Evolutionary conservation across 805 yeast species (phyloP), one percentile per base, ranked within the genome.

Genomic region (Vanderwaltozyma verrucispora): DNA sequence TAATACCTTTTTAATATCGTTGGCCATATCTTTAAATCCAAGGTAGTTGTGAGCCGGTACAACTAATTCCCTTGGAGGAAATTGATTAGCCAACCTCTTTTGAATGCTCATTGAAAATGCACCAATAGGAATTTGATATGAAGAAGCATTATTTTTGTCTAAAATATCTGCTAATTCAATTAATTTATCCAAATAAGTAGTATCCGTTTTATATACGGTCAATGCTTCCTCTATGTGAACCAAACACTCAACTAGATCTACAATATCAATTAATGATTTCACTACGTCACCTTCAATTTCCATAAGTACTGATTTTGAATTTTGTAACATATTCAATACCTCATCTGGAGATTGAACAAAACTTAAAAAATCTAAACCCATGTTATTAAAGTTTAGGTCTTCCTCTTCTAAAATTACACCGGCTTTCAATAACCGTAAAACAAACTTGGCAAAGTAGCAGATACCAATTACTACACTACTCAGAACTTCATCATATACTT

Each of bases 331-430:
- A 0, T 32, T 25, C 5, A 49, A 3, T 3, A 64, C 38, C n/a
- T 41, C 47, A 10, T 42, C 42, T 3, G 54, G 38, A 2, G 35
- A 41, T 14, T 56, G 44, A 13, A 49, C 33, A 24, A 35, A 36
- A 45, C 61, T 48, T 2, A 64, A 62, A 28, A 68, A 60, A 42
- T 69, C 65, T 49, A 68, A 65, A 28, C 75, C 77, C 77, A 79
- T 74, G 12, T 68, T 66, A 46, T 79, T 73, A 1, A 80, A 72
- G 39, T 77, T 76, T 24, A 82, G 60, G 57, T 83, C 94, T 51
- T 82, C 92, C 49, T 80, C 92, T 50, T 81, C 86, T 44, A 72
- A 74, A 10, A 80, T 62, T 8, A 75, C 79, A n/a, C 77, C 78
- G 6, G 69, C 62, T 36, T 62, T 62, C 2, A 78, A 75, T 27